These are phyloP conservation scores for Metschnikowia santaceciliae DNA, from an alignment of 805 yeast species.

Conservation along the genomic window DNA sequence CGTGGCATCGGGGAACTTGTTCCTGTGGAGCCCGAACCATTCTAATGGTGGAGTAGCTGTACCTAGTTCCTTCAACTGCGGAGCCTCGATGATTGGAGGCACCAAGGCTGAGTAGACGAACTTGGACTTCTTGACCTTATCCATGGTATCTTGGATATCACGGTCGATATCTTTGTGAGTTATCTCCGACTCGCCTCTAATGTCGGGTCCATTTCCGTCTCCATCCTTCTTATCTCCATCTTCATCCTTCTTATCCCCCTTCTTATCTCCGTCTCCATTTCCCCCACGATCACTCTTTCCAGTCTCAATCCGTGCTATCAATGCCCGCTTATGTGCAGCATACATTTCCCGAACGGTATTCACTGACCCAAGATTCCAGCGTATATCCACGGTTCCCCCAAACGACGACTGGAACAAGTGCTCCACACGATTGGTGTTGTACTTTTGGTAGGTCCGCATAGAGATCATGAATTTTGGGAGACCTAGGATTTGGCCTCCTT, in stretches of 20 bases:
- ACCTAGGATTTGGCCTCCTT: conserved; percentile 75
- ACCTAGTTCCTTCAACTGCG: conserved; percentile 86
- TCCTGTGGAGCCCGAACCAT: conserved; percentile 94
- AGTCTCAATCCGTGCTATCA: conserved; percentile 49
- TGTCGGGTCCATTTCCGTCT: neutral
- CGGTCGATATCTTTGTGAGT: conserved; percentile 27
- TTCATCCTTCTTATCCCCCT: neutral
- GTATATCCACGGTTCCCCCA: conserved; percentile 85
- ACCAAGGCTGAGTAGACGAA: conserved; percentile 61
- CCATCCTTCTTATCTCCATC: neutral
- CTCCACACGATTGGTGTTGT: conserved; percentile 51
- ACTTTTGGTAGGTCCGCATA: conserved; percentile 71
- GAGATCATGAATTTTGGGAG: conserved; percentile 72
- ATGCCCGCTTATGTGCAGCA: conserved; percentile 74
- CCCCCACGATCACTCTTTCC: neutral
- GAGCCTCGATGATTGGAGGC: conserved; percentile 82
- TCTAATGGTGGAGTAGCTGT: conserved; percentile 97
- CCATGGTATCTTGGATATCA: conserved; percentile 35
- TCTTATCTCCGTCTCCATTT: conserved; percentile 11
- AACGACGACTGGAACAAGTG: conserved; percentile 68
- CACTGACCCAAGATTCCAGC: conserved; percentile 92
- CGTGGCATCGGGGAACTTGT: conserved; percentile 78
- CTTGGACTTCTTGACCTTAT: conserved; percentile 34
- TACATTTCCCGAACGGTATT: conserved; percentile 91
- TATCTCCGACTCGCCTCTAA: neutral